These are phyloP conservation scores for Candida adriatica DNA, from an alignment of 805 yeast genomes.

Conservation along the genomic window DNA sequence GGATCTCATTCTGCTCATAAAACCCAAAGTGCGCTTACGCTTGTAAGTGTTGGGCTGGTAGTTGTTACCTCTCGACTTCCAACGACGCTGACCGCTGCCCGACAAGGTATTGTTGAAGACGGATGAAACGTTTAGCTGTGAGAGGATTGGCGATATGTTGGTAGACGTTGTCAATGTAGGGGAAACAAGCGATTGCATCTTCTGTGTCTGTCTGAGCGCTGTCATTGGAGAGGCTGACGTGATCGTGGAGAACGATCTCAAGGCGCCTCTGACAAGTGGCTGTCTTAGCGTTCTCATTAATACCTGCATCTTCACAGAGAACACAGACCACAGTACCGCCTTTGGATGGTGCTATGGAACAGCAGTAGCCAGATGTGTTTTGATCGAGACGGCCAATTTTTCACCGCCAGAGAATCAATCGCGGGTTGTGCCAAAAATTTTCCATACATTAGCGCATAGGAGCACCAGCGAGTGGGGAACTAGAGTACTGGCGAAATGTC, in stretches of 20 bases:
- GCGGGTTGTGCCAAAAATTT: too few species aligned
- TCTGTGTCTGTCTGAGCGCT: conserved; percentile 17
- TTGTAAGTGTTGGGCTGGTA: conserved; percentile 90
- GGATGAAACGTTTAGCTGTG: conserved; percentile 13
- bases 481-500: too few species aligned
- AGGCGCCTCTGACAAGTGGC: not conserved
- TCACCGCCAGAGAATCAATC: too few species aligned
- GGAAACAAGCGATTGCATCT: conserved; percentile 16
- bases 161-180: conserved; percentile 17
- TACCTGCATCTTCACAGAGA: not conserved
- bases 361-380: too few species aligned
- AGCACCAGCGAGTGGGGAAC: too few species aligned
- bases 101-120: conserved; percentile 23
- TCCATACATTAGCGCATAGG: too few species aligned
- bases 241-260: conserved; percentile 13
- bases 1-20: conserved; percentile 73
- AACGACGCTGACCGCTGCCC: conserved; percentile 49
- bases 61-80: conserved; percentile 89
- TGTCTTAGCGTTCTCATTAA: not conserved
- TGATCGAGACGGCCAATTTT: too few species aligned
- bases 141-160: conserved; percentile 10
- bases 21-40: conserved; percentile 87
- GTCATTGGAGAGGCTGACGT: conserved; percentile 17
- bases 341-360: too few species aligned
- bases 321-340: too few species aligned